phyloP scores from a whole-genome alignment of 305 asterid genomes.

The Petunia hybrid region DNA sequence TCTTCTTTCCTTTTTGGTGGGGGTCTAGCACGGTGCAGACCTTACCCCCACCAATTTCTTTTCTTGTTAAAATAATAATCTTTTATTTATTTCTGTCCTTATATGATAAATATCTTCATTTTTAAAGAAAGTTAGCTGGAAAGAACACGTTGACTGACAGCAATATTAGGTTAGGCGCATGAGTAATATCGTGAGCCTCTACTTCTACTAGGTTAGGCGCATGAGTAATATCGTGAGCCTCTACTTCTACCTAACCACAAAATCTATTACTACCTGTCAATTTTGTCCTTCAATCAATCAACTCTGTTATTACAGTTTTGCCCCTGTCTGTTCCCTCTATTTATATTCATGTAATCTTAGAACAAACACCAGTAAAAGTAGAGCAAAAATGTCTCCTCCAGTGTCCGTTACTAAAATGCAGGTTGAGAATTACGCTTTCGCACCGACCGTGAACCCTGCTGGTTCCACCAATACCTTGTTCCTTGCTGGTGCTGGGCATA shows the following conservation, averaged over 20 bases:
- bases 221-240: not conserved
- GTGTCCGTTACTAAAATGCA: constrained; percentile 51
- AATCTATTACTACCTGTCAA: not conserved
- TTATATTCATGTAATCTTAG: not conserved
- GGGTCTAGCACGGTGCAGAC: no score
- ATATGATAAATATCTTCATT: no score
- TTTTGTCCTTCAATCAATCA: not conserved
- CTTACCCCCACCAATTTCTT: no score
- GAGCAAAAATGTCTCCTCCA: constrained; percentile 39
- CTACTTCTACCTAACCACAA: not conserved
- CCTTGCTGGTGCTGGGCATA: constrained; percentile 86
- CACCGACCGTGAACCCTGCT: constrained; percentile 66
- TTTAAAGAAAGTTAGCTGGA: no score
- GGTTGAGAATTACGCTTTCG: constrained; percentile 62
- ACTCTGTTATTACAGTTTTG: not conserved
- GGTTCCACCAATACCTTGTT: constrained; percentile 57
- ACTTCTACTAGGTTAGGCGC: no score
- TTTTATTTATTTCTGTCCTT: no score
- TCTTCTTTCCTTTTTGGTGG: not conserved
- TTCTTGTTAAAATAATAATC: no score
- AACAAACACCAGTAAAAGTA: not conserved
- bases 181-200: not conserved
- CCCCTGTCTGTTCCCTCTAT: not conserved
- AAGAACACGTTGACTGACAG: no score
- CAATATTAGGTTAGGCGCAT: no score